Evolutionary conservation across 2,329 filamentous ascomycete species (phyloP).

Genomic region (Tolypocladium capitatum): DNA sequence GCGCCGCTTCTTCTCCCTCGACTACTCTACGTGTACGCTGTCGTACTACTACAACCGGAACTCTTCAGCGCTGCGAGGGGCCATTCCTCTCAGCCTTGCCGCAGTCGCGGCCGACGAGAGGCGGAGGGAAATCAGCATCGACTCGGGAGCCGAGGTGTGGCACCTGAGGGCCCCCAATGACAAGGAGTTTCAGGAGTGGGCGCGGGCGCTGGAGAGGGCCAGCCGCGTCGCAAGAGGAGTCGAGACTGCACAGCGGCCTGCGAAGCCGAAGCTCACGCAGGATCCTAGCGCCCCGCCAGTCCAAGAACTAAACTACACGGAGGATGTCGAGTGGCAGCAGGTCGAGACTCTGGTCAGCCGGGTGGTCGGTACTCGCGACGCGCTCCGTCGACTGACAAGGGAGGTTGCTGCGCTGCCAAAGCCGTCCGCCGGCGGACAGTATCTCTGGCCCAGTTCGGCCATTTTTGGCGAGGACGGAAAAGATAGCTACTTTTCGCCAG

Average conservation of each 20-base stretch:
- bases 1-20: conserved; percentile 85
- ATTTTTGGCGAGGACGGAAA: conserved; percentile 9
- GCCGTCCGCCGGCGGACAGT: conserved; percentile 13
- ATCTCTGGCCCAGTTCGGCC: conserved; percentile 30
- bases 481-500: conserved; percentile 40
- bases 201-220: conserved; percentile 69
- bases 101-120: conserved; percentile 83
- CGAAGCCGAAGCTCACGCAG: conserved; percentile 13
- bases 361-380: conserved; percentile 78
- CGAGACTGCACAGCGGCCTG: conserved; percentile 21
- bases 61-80: conserved; percentile 80
- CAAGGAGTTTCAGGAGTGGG: conserved; percentile 83
- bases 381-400: conserved; percentile 71
- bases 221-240: conserved; percentile 50
- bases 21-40: conserved; percentile 84
- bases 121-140: conserved; percentile 83
- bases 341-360: conserved; percentile 77
- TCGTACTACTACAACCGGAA: conserved; percentile 95
- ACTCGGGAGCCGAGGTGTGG: conserved; percentile 95
- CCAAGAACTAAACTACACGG: conserved; percentile 30
- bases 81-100: conserved; percentile 82
- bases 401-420: conserved; percentile 52
- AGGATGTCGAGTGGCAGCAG: conserved; percentile 75
- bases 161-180: conserved; percentile 73
- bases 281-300: conserved; percentile 13